phyloP scores from a whole-genome alignment of 768 basidiomycete genomes.

The Xerocomellus dryophilus region DNA sequence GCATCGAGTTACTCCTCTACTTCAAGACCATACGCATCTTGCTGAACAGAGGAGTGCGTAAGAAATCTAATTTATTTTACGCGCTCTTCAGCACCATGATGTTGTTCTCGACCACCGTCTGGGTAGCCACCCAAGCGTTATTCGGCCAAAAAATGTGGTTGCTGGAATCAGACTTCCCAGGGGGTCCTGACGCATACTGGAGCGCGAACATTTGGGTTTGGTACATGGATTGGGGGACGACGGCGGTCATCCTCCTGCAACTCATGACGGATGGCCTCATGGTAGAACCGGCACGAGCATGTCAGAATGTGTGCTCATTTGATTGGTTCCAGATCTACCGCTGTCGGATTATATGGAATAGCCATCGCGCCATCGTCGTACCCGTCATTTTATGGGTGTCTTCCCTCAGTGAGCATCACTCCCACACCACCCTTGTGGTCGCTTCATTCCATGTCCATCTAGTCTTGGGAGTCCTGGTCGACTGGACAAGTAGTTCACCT shows the following conservation, averaged over 20 bases:
- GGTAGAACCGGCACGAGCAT: constrained; percentile 2
- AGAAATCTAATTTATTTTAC: constrained; percentile 18
- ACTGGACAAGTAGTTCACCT: constrained; percentile 13
- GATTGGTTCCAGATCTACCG: constrained; percentile 37
- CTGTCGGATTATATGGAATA: constrained; percentile 36
- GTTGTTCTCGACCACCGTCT: constrained; percentile 31
- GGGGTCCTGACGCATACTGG: constrained; percentile 35
- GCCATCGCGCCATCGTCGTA: constrained; percentile 2
- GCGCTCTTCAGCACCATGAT: constrained; percentile 25
- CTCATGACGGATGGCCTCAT: constrained; percentile 35
- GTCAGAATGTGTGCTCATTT: not conserved
- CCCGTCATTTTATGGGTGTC: constrained; percentile 24
- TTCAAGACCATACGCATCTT: constrained; percentile 19
- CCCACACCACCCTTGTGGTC: not conserved
- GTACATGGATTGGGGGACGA: constrained; percentile 29
- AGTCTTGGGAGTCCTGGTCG: constrained; percentile 20
- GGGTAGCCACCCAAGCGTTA: constrained; percentile 17
- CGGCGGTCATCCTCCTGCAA: constrained; percentile 27
- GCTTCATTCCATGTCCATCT: not conserved
- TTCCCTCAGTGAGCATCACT: constrained; percentile 17
- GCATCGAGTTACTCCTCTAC: constrained; percentile 24
- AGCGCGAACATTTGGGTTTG: constrained; percentile 21
- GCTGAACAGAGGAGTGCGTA: constrained; percentile 2
- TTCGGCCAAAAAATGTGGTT: constrained; percentile 39
- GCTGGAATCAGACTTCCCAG: constrained; percentile 30